Evolutionary conservation across 2,329 filamentous ascomycete species (phyloP).

Genomic region (Fusarium sp.): DNA sequence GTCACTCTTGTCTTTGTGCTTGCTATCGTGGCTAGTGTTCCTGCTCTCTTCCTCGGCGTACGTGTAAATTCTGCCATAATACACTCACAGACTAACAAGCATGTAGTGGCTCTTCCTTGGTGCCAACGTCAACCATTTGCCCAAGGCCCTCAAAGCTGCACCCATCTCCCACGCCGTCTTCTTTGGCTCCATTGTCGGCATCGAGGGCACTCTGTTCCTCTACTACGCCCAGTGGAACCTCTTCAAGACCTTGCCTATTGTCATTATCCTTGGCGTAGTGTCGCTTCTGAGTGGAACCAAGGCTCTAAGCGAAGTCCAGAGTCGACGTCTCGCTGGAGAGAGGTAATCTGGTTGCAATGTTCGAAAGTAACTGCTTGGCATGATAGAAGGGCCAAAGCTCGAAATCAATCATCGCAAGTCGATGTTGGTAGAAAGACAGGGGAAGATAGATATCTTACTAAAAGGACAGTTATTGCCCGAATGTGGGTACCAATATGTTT

Average conservation of each 20-base stretch:
- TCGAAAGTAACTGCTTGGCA: constrained; percentile 1
- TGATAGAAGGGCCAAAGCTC: constrained; percentile 11
- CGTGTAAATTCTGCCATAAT: constrained; percentile 43
- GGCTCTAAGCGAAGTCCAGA: constrained; percentile 92
- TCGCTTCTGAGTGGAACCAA: constrained; percentile 88
- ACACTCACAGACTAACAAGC: constrained; percentile 28
- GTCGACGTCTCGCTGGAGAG: constrained; percentile 80
- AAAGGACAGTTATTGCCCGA: not conserved
- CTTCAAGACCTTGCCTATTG: constrained; percentile 85
- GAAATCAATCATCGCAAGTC: not conserved
- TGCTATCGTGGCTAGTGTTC: constrained; percentile 77
- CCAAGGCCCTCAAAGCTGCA: constrained; percentile 77
- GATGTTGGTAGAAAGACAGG: not conserved
- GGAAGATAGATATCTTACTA: not conserved
- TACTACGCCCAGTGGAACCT: constrained; percentile 95
- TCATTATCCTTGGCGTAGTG: constrained; percentile 72
- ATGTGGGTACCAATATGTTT: not conserved
- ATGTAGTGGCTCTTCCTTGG: constrained; percentile 81
- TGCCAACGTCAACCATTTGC: constrained; percentile 81
- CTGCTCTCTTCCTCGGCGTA: constrained; percentile 76
- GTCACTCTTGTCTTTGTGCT: constrained; percentile 81
- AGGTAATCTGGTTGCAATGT: constrained; percentile 50
- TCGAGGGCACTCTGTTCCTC: constrained; percentile 93
- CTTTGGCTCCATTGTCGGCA: constrained; percentile 84
- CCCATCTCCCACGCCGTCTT: constrained; percentile 86